Evolutionary conservation across 2,329 filamentous ascomycete genomes (phyloP), one percentile per base, ranked within the genome.

Genomic region (Botrytis squamosa): DNA sequence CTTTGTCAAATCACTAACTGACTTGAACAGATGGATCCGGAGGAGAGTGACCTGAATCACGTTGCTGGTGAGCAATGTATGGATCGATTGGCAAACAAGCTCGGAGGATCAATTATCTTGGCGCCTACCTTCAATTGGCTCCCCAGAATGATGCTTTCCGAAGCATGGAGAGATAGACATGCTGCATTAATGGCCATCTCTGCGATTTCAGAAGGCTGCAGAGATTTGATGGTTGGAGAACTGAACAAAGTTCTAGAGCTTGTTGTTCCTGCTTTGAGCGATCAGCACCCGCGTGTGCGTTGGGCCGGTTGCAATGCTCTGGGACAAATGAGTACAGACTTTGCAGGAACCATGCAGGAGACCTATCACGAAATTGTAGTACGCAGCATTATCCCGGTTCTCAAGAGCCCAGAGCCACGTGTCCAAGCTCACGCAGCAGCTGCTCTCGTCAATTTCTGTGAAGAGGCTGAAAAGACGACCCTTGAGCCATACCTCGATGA

Each of bases 291-390:
- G 59, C 93, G 96, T 81, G 96, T 99, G 72, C 92, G 95, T 79
- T 99, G 97, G 91, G 96, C 96, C 70, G 96, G 95, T 49, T 99
- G 96, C 86, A 98, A 99, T 81, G 96, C 96, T 60, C 88, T 99
- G n/a, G 96, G 96, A 42, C 96, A 99, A 83, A 99, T 99, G 96
- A 98, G 95, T 85, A 99, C 96, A 46, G 96, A 99, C 81, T 99
- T 99, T 82, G 95, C 97, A 20, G 95, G 95, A 20, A 97, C 93
- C 18, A 98, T 99, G 95, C 96, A 99, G 83, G 92, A 93, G 78
- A 96, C 97, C 79, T 97, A 97, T 83, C 96, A 97, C 82, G 89
- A 93, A 76, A 87, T 91, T 63, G 93, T 99, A 25, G 88, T 99
- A 70, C 93, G 91, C 78, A 94, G 94, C 77, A 96, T 99, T 72